phyloP scores from a whole-genome alignment of 2,329 filamentous ascomycete genomes.

The Shiraia sp. region DNA sequence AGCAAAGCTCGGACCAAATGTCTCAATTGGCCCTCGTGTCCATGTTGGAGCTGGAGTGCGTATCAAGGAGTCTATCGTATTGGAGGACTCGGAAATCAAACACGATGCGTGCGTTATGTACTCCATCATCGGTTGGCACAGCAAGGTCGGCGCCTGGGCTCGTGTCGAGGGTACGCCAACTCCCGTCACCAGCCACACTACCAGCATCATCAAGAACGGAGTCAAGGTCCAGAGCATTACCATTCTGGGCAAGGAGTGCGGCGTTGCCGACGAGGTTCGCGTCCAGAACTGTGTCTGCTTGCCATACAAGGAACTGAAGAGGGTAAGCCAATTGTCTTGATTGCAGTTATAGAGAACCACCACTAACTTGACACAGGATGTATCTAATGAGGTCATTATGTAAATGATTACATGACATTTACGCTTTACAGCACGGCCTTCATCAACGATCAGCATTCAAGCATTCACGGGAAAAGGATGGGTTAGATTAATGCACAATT shows the following conservation, averaged over 20 bases:
- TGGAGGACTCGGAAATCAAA: constrained; percentile 94
- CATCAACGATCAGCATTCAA: constrained; percentile 3
- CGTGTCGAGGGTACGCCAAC: constrained; percentile 95
- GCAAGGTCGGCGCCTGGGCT: constrained; percentile 95
- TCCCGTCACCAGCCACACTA: constrained; percentile 83
- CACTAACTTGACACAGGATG: constrained; percentile 62
- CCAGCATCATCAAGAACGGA: constrained; percentile 95
- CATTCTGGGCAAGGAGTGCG: constrained; percentile 94
- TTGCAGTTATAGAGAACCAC: neutral
- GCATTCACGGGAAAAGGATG: neutral
- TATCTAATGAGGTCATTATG: constrained; percentile 89
- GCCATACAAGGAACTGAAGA: constrained; percentile 97
- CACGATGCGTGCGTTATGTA: constrained; percentile 96
- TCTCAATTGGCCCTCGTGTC: constrained; percentile 90
- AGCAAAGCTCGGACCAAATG: constrained; percentile 95
- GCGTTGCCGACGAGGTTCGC: constrained; percentile 88
- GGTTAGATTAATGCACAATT: constrained; percentile 6
- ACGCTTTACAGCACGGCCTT: neutral
- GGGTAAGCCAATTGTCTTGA: constrained; percentile 63
- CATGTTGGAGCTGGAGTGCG: constrained; percentile 83
- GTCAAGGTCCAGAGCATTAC: constrained; percentile 99
- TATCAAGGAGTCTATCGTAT: constrained; percentile 93
- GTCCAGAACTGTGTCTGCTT: constrained; percentile 98
- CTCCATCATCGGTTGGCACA: constrained; percentile 96
- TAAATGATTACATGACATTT: constrained; percentile 50